Conservation (phyloP, 2,329 filamentous ascomycete genomes). For the Cercospora sp. region DNA sequence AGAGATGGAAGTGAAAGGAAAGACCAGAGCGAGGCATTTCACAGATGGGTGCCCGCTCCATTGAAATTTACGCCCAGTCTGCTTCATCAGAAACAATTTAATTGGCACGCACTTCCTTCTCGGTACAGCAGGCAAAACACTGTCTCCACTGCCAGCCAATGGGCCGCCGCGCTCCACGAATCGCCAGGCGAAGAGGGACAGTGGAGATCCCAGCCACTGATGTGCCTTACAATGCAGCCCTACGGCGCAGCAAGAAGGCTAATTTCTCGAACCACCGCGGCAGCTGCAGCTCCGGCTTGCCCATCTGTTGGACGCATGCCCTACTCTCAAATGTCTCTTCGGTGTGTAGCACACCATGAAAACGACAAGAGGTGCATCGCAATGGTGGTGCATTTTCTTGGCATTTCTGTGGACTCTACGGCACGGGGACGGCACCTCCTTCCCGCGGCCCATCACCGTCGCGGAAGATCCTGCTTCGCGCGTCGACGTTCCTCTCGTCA, state of each 20-base stretch:
- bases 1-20: background rate
- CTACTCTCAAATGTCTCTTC: background rate
- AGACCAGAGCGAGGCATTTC: background rate
- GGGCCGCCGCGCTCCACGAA: background rate
- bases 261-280: background rate
- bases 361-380: background rate
- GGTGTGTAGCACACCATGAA: background rate
- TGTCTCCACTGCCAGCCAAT: conserved; percentile 3
- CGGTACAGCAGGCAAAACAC: background rate
- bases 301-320: background rate
- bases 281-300: background rate
- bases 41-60: background rate
- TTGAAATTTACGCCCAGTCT: background rate
- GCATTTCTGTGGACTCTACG: background rate
- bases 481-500: background rate
- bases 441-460: background rate
- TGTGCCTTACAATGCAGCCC: background rate
- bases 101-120: background rate
- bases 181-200: background rate
- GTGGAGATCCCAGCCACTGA: conserved; percentile 2
- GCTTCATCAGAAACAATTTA: background rate
- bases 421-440: background rate
- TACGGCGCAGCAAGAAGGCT: background rate
- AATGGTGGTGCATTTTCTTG: background rate
- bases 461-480: background rate